These are phyloP conservation scores for Daedalea quercina DNA, from an alignment of 768 basidiomycete genomes.

Conservation along the genomic window DNA sequence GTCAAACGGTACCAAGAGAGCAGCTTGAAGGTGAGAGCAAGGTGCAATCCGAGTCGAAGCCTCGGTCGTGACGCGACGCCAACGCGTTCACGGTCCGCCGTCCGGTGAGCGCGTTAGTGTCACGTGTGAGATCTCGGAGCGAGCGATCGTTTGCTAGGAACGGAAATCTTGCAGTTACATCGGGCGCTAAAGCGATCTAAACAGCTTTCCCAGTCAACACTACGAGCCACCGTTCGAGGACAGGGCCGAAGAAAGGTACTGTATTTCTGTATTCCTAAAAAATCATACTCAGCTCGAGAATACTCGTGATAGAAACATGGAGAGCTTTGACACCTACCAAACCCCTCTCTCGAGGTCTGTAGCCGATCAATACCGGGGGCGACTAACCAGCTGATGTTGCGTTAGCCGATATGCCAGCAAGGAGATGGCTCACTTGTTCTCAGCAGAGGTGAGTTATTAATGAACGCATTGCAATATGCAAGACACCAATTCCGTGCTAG, in stretches of 20 bases:
- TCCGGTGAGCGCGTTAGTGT: not conserved
- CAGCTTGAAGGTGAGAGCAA: too few relatives aligned
- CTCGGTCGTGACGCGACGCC: not conserved
- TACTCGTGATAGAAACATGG: too few relatives aligned
- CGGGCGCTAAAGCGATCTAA: not conserved
- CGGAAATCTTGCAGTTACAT: not conserved
- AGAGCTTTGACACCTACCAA: slow-evolving; percentile 66
- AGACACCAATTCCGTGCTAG: slow-evolving; percentile 32
- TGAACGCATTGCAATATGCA: not conserved
- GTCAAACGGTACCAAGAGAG: too few relatives aligned
- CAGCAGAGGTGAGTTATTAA: slow-evolving; percentile 64
- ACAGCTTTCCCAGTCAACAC: too few relatives aligned
- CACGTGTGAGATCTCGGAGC: not conserved
- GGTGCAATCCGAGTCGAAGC: not conserved
- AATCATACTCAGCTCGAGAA: too few relatives aligned
- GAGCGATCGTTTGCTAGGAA: not conserved
- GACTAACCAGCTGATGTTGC: too few relatives aligned
- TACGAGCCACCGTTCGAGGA: not conserved
- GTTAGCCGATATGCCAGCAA: slow-evolving; percentile 96
- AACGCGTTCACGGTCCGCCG: not conserved
- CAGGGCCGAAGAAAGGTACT: too few relatives aligned
- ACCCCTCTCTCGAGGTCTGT: slow-evolving; percentile 73
- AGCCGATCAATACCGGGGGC: not conserved
- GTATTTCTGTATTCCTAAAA: too few relatives aligned
- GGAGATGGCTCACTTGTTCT: slow-evolving; percentile 97